Evolutionary conservation across 1,284 basidiomycete genomes (phyloP).

Genomic region (Hypsizygus ulmarius): DNA sequence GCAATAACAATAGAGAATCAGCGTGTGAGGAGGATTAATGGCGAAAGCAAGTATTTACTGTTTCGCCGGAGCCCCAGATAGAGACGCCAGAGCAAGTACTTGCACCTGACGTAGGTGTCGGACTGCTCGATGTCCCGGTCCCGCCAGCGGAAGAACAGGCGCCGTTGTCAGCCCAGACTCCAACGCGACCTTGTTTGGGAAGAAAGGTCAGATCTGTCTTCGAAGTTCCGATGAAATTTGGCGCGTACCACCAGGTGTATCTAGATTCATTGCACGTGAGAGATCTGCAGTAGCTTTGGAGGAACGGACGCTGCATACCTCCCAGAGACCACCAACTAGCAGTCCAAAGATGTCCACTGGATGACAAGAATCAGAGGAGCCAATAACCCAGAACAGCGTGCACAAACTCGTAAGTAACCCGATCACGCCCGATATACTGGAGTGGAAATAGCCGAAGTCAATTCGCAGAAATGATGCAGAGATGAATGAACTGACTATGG

Average conservation of each 20-base stretch:
- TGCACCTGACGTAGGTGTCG: not conserved
- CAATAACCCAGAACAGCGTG: not conserved
- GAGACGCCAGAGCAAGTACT: slow-evolving; percentile 2
- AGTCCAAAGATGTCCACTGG: slow-evolving; percentile 50
- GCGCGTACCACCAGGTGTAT: slow-evolving; percentile 41
- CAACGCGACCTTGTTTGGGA: slow-evolving; percentile 13
- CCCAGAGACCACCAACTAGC: slow-evolving; percentile 57
- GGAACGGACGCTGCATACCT: slow-evolving; percentile 14
- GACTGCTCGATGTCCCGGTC: not conserved
- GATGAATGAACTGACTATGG: slow-evolving; percentile 38
- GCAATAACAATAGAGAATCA: not conserved
- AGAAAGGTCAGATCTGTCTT: slow-evolving; percentile 1
- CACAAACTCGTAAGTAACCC: slow-evolving; percentile 40
- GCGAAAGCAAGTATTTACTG: not conserved
- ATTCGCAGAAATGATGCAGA: not conserved
- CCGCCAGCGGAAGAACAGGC: slow-evolving; percentile 2
- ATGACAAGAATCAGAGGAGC: not conserved
- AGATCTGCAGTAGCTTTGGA: not conserved
- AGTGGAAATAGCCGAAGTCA: not conserved
- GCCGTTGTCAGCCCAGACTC: slow-evolving; percentile 19
- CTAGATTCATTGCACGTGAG: slow-evolving; percentile 17
- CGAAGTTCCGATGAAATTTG: not conserved
- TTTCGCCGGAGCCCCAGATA: slow-evolving; percentile 1
- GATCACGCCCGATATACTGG: slow-evolving; percentile 46
- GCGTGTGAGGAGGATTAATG: not conserved